These are phyloP conservation scores for Ophiostoma perfectum DNA, from an alignment of 2,329 filamentous ascomycete genomes.

Conservation along the genomic window DNA sequence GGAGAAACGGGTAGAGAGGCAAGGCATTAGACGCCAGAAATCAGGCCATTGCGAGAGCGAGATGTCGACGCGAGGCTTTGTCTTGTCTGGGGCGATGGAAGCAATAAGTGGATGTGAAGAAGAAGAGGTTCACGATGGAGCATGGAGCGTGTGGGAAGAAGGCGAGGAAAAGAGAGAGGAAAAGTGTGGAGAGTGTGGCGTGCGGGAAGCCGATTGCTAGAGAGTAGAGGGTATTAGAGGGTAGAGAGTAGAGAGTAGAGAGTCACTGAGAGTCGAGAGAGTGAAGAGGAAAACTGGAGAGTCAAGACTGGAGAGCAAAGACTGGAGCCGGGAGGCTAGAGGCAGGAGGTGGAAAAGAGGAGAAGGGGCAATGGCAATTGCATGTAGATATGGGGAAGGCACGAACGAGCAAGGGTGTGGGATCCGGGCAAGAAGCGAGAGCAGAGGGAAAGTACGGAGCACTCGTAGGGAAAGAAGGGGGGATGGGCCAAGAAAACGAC, in stretches of 20 bases:
- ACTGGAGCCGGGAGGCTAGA: background rate
- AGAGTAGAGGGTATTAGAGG: background rate
- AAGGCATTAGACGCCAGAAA: background rate
- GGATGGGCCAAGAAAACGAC: background rate
- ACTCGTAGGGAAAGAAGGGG: slow-evolving; percentile 1
- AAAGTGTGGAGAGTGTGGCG: slow-evolving; percentile 16
- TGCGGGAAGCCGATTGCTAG: background rate
- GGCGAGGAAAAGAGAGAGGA: slow-evolving; percentile 13
- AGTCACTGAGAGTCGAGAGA: background rate
- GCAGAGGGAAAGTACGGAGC: background rate
- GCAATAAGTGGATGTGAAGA: slow-evolving; percentile 10
- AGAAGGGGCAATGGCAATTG: slow-evolving; percentile 5
- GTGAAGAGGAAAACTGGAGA: background rate
- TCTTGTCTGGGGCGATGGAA: background rate
- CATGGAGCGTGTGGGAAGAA: slow-evolving; percentile 8
- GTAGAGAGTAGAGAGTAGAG: background rate
- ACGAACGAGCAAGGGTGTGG: slow-evolving; percentile 10
- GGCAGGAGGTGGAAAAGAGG: background rate
- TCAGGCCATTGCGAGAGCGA: slow-evolving; percentile 17
- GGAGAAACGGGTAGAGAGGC: background rate
- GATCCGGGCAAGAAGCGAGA: slow-evolving; percentile 1
- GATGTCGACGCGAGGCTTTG: slow-evolving; percentile 3
- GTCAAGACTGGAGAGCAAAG: slow-evolving; percentile 6
- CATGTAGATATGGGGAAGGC: slow-evolving; percentile 1
- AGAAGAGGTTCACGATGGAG: slow-evolving; percentile 13